Evolutionary conservation across 1,139 yeast species (phyloP).

Genomic region (Trichomonascaceae sp.): DNA sequence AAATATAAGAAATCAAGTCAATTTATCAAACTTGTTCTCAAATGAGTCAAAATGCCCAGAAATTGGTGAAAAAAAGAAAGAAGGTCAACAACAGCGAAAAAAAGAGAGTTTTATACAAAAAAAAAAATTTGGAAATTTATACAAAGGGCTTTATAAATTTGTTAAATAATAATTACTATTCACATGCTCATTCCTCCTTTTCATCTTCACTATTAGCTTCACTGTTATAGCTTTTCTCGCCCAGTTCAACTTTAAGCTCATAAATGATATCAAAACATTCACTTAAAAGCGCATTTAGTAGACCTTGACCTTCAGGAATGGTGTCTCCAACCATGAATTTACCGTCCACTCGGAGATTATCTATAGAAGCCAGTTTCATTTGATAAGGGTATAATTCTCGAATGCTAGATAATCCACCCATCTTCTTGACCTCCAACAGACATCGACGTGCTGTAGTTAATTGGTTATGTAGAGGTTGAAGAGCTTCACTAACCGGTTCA

Average conservation of each 20-base stretch:
- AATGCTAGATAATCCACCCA: conserved; percentile 82
- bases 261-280: conserved; percentile 92
- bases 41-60: conserved; percentile 7
- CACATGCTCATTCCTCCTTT: not conserved
- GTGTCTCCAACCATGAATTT: conserved; percentile 81
- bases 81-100: not conserved
- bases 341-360: conserved; percentile 81
- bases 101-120: not conserved
- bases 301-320: conserved; percentile 96
- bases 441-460: conserved; percentile 86
- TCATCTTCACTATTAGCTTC: conserved; percentile 7
- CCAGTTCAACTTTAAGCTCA: conserved; percentile 83
- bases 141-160: not conserved
- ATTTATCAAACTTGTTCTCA: conserved; percentile 1
- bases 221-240: conserved; percentile 42
- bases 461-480: conserved; percentile 91
- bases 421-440: conserved; percentile 77
- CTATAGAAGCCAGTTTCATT: conserved; percentile 84
- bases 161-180: not conserved
- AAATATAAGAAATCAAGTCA: not conserved
- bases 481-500: conserved; percentile 90
- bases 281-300: conserved; percentile 79
- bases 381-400: conserved; percentile 94
- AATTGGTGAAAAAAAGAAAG: not conserved
- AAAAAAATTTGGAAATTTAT: no score